Base-by-base conservation (phyloP, 371 early-diverging fungal species). In the Syncephalis plumigaleata region DNA sequence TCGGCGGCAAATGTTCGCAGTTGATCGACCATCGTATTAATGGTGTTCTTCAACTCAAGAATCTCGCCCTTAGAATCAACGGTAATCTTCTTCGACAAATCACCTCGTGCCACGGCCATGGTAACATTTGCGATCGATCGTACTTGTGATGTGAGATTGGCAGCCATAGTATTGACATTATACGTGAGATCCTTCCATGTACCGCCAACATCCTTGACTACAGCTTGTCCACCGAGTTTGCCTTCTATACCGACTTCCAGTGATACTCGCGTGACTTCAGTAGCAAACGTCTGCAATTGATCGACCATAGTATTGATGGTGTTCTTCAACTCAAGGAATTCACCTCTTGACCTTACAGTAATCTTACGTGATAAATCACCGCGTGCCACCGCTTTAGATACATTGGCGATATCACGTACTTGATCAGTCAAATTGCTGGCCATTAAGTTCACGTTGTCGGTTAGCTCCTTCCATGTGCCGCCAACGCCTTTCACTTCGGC, bases 171-270 rank as follows among this genome's bases (percentile, higher is more conserved):
- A 43, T 77, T 77, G 43, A 79, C 75, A 46, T 73, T 78, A 40
- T 73, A 71, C 1, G 81, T 81, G 38, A 81, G 56, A 26, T 74
- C 77, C 46, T 73, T 76, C 82, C 82, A 81, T 0, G 73, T 76
- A 11, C 82, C 82, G 42, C 62, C 75, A 0, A 77, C 76, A 23
- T 64, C 73, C 22, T 67, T 56, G 1, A 79, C 75, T 2, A 68
- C 67, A 22, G 74, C 53, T 75, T n/a, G 74, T 4, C 73, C 83
- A 18, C 78, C 72, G 0, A 77, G 60, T 18, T 63, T 62, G 15
- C 79, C 77, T 8, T 79, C 77, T 0, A 77, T 73, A 1, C 77
- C 77, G 22, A 74, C 75, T 50, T 71, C 71, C 38, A 55, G 57
- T 0, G 78, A 64, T 0, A 77, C 78, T 31, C 78, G 59, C n/a